phyloP scores from a whole-genome alignment of 768 basidiomycete genomes.

The Rickenella mellea region DNA sequence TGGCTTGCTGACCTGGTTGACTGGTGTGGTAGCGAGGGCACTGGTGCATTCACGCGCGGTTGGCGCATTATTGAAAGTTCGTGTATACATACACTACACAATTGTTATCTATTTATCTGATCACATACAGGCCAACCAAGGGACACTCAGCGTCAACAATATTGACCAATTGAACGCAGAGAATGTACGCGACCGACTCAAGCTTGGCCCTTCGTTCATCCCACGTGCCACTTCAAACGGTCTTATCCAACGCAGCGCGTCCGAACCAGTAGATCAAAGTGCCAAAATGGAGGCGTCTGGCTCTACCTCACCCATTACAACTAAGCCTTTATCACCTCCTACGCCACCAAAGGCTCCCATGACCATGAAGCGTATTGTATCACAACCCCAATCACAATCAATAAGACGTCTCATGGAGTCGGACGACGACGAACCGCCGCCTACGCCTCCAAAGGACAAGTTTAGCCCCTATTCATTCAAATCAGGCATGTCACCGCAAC shows the following conservation, averaged over 20 bases:
- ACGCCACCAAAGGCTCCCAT: too few relatives aligned
- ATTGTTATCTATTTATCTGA: neutral
- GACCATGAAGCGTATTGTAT: too few relatives aligned
- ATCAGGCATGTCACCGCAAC: neutral
- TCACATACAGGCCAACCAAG: neutral
- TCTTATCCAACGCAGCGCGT: neutral
- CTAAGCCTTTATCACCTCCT: too few relatives aligned
- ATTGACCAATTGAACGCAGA: neutral
- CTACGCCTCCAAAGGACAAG: neutral
- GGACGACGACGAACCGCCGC: neutral
- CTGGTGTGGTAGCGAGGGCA: slow-evolving; percentile 2
- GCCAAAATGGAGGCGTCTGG: neutral
- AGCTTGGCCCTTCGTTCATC: neutral
- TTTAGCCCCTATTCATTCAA: neutral
- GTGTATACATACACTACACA: neutral
- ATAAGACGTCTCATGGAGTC: too few relatives aligned
- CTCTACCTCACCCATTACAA: neutral
- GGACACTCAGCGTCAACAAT: neutral
- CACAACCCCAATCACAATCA: too few relatives aligned
- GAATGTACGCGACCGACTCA: neutral
- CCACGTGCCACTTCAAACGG: neutral
- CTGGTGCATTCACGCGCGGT: slow-evolving; percentile 8
- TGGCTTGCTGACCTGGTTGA: neutral
- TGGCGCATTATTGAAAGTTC: slow-evolving; percentile 6
- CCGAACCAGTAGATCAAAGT: neutral